These are phyloP conservation scores for Zea luxurians DNA, from an alignment of 176 grass and related monocot genomes.

Conservation along the genomic window DNA sequence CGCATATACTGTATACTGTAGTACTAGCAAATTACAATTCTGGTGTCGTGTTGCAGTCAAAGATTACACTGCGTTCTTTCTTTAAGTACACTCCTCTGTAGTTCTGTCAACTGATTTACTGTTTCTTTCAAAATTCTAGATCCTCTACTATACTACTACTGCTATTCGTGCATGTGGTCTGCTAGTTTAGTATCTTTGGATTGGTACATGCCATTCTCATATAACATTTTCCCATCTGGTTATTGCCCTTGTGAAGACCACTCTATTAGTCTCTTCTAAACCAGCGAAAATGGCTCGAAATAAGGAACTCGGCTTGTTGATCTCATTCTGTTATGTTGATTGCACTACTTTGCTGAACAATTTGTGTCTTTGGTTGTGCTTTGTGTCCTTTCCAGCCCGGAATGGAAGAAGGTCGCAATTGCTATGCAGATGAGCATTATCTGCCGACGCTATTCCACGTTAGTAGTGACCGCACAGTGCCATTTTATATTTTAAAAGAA, in stretches of 20 bases:
- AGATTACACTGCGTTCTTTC: not conserved
- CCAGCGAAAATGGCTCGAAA: not conserved
- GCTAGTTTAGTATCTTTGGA: not conserved
- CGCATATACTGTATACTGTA: not conserved
- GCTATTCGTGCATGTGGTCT: not conserved
- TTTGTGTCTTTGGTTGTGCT: slow-evolving; percentile 18
- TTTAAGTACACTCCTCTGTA: not conserved
- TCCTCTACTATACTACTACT: not conserved
- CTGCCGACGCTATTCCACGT: slow-evolving; percentile 72
- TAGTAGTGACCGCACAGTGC: slow-evolving; percentile 6
- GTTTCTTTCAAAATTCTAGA: not conserved
- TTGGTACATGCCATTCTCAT: not conserved
- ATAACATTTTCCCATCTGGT: not conserved
- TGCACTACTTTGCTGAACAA: not conserved
- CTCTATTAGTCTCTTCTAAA: not conserved
- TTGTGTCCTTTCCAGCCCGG: slow-evolving; percentile 56
- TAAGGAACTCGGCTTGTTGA: not conserved
- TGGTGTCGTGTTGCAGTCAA: not conserved
- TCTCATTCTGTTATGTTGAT: not conserved
- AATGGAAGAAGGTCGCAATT: slow-evolving; percentile 77
- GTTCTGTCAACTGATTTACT: not conserved
- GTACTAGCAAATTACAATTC: not conserved
- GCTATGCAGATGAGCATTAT: slow-evolving; percentile 95
- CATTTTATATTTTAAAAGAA: not conserved
- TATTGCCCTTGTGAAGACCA: not conserved